A percentile compares a stretch with the other conserved stretches of the same genome.
These are phyloP conservation scores for Candida hungchunana DNA, from an alignment of 805 yeast genomes.

Conservation along the genomic window DNA sequence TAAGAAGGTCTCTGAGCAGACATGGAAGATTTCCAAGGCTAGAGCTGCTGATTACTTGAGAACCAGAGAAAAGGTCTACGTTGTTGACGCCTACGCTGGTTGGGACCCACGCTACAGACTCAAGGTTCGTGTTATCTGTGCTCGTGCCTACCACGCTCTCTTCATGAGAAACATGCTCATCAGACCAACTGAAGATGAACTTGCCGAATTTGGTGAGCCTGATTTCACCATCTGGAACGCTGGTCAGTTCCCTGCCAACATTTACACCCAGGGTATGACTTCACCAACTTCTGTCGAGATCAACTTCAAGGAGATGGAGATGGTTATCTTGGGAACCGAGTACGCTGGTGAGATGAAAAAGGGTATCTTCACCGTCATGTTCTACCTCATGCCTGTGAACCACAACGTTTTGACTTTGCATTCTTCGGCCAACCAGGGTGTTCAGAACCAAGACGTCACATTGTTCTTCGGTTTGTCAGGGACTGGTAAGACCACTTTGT, in stretches of 20 bases:
- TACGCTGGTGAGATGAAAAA: slow-evolving; percentile 99
- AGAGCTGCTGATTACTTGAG: slow-evolving; percentile 96
- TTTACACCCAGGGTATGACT: slow-evolving; percentile 95
- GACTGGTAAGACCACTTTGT: slow-evolving; percentile 95
- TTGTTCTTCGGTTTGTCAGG: slow-evolving; percentile 96
- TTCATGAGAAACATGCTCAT: slow-evolving; percentile 98
- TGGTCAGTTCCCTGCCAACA: slow-evolving; percentile 98
- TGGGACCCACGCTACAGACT: slow-evolving; percentile 98
- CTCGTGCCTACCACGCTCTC: slow-evolving; percentile 96
- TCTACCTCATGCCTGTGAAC: slow-evolving; percentile 95
- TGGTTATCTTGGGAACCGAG: slow-evolving; percentile 98
- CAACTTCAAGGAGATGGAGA: slow-evolving; percentile 96
- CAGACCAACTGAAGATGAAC: slow-evolving; percentile 88
- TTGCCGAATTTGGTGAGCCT: slow-evolving; percentile 89
- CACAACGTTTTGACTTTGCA: slow-evolving; percentile 90
- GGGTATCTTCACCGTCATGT: slow-evolving; percentile 98
- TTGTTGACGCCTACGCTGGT: slow-evolving; percentile 96
- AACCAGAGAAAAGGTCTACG: slow-evolving; percentile 90
- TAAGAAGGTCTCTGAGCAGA: slow-evolving; percentile 87
- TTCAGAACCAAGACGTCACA: slow-evolving; percentile 76
- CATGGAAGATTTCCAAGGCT: slow-evolving; percentile 93
- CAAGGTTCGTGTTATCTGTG: slow-evolving; percentile 93
- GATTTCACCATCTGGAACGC: slow-evolving; percentile 98
- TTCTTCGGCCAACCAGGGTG: slow-evolving; percentile 93
- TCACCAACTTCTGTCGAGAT: slow-evolving; percentile 93